Evolutionary conservation across 371 early-diverging fungal species (phyloP), one percentile per base, ranked within the genome.

Genomic region (Gilbertella persicaria): DNA sequence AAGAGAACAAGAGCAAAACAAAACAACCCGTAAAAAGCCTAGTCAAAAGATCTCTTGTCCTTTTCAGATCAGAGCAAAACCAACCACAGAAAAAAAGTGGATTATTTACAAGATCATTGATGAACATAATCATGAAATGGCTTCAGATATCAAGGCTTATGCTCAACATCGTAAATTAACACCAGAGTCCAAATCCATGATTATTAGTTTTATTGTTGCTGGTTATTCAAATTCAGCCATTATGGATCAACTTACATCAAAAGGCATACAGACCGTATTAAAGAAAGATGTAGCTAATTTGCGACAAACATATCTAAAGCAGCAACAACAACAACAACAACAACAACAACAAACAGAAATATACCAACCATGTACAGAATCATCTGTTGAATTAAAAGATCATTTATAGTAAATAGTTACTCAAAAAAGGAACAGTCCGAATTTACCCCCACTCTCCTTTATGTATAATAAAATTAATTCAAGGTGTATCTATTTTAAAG

Each of bases 71-170:
- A 36, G 49, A 44, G 53, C 53, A 16, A 60, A 53, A 42, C 53
- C 48, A 16, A 14, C 24, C 9, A 37, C 30, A 19, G n/a, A 21
- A 20, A 29, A 26, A 6, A 24, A 36, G 9, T 48, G 53, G 53
- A 24, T 60, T 8, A 37, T 53, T 24, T 47, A 53, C 10, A 53
- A 47, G 19, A 43, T 53, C n/a, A 16, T 20, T 36, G 29, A 43
- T 4, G 50, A 48, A 26, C 60, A 60, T 17, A 60, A 60, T 25
- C 60, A 60, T 44, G 48, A 47, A 28, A 53, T 53, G 53, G 60
- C 60, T 0, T 5, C 36, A 1, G 53, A 60, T 10, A 53, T 53
- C 20, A 53, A 43, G 20, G 47, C 48, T 2, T 60, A 60, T 19
- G 46, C 53, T 17, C 60, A 60, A 17, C 60, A 60, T 28, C 26